Evolutionary conservation across 2,329 filamentous ascomycete species (phyloP).

Genomic region (Fusarium neocosmosporiellum): DNA sequence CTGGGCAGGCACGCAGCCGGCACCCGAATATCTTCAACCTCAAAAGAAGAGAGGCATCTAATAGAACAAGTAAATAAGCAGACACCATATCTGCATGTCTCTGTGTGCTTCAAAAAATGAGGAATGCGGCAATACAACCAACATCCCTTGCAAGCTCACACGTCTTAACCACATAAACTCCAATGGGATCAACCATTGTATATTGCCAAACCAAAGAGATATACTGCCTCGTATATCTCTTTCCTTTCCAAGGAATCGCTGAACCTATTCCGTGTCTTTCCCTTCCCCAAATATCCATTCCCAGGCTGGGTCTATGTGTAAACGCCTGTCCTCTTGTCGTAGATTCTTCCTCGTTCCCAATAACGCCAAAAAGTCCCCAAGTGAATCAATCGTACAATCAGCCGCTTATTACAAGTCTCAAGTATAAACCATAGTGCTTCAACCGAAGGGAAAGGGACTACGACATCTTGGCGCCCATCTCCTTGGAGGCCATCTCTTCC

Average conservation of each 20-base stretch:
- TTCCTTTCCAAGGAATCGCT: background rate
- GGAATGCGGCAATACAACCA: background rate
- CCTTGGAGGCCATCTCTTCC: conserved; percentile 72
- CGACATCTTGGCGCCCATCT: conserved; percentile 77
- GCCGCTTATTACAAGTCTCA: conserved; percentile 15
- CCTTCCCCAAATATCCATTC: background rate
- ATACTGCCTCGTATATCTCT: background rate
- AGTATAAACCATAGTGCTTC: conserved; percentile 17
- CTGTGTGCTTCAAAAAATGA: background rate
- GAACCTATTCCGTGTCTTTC: background rate
- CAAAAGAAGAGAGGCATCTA: background rate
- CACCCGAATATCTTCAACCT: background rate
- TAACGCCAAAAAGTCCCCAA: conserved; percentile 24
- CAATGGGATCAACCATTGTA: background rate
- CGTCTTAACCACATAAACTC: background rate
- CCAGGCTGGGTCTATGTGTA: conserved; percentile 17
- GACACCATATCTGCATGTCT: background rate
- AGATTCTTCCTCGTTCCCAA: background rate
- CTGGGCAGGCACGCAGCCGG: background rate
- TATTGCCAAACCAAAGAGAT: background rate
- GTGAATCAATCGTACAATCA: conserved; percentile 17
- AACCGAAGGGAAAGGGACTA: conserved; percentile 31
- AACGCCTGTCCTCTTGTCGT: conserved; percentile 10
- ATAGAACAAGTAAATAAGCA: background rate
- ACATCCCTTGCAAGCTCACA: background rate